A percentile compares a stretch with the other conserved stretches of the same genome.
phyloP scores from a whole-genome alignment of 2,329 filamentous ascomycete species.

The Fusarium coffeatum region DNA sequence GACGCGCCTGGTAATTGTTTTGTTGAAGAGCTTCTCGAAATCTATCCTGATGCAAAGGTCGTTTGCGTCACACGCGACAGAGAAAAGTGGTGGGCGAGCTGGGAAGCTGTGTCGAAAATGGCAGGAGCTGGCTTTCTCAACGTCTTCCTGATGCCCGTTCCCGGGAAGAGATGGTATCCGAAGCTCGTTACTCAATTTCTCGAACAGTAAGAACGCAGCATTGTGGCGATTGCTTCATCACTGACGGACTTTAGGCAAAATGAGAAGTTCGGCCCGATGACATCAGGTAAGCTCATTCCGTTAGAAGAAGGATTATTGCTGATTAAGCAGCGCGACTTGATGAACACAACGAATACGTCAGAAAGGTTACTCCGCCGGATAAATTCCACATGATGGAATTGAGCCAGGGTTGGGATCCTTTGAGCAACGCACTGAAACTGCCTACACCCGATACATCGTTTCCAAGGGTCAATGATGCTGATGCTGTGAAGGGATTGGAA shows the following conservation, averaged over 20 bases:
- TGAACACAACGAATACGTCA: neutral
- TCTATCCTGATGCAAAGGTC: neutral
- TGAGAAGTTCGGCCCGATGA: neutral
- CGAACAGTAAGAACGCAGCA: neutral
- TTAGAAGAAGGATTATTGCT: neutral
- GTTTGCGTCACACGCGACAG: neutral
- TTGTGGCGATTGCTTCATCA: neutral
- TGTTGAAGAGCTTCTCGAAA: neutral
- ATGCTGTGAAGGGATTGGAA: neutral
- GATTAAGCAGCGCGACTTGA: neutral
- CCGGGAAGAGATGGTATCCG: neutral
- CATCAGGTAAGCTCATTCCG: neutral
- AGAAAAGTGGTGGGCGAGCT: neutral
- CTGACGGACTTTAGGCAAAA: neutral
- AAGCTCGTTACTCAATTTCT: neutral
- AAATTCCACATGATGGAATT: neutral
- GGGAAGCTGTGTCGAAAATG: neutral
- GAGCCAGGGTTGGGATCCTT: neutral
- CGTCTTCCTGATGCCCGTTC: neutral
- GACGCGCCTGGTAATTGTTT: neutral
- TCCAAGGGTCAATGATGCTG: neutral
- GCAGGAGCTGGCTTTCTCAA: neutral
- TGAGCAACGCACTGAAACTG: neutral
- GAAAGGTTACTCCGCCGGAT: neutral
- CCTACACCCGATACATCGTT: neutral